Percentiles rank a stretch among this genome's conserved stretches.
phyloP scores from a whole-genome alignment of 2,329 filamentous ascomycete species.

The Fusarium odoratissimum region DNA sequence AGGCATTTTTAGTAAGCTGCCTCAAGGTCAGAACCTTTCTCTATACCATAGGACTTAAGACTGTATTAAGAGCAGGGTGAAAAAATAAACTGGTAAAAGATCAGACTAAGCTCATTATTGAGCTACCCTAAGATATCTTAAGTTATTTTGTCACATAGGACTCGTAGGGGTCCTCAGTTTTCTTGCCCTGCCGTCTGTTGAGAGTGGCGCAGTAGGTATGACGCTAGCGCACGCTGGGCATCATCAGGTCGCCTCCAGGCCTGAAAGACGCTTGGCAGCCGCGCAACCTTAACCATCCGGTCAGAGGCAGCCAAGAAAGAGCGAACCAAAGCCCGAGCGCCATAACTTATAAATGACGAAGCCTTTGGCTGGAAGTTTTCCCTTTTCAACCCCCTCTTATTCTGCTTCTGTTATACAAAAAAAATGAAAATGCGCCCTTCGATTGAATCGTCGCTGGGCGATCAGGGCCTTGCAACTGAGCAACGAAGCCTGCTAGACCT shows the following conservation, averaged over 20 bases:
- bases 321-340: slow-evolving; percentile 38
- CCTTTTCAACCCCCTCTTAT: slow-evolving; percentile 31
- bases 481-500: slow-evolving; percentile 68
- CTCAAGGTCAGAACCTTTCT: not conserved
- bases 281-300: slow-evolving; percentile 21
- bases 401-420: slow-evolving; percentile 38
- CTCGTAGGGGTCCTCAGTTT: not conserved
- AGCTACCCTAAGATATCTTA: no score
- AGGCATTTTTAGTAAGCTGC: not conserved
- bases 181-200: not conserved
- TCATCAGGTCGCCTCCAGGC: slow-evolving; percentile 25
- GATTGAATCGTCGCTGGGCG: slow-evolving; percentile 61
- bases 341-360: slow-evolving; percentile 40
- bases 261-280: slow-evolving; percentile 35
- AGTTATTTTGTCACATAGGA: not conserved
- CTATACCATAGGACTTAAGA: not conserved
- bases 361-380: slow-evolving; percentile 5
- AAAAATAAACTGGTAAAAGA: not conserved
- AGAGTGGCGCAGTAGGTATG: slow-evolving; percentile 33
- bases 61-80: accelerated
- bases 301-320: slow-evolving; percentile 37
- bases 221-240: slow-evolving; percentile 19
- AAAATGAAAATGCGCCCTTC: slow-evolving; percentile 51
- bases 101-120: not conserved
- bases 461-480: slow-evolving; percentile 63